Base-by-base conservation (phyloP, 1,139 yeast genomes). In the Torulaspora globosa region DNA sequence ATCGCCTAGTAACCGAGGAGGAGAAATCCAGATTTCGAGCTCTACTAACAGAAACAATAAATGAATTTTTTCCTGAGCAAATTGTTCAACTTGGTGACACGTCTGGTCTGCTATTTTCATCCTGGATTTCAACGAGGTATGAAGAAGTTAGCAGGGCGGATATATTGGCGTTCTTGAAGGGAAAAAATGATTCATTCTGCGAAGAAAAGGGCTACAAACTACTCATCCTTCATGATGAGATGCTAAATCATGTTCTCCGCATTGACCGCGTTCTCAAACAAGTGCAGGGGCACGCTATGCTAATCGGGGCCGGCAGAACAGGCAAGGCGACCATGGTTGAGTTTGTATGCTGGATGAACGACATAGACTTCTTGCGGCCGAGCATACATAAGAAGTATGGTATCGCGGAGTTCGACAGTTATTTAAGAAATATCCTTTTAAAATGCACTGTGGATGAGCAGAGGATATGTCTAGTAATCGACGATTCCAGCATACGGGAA, bases 271-370 rank as follows among this genome's bases (percentile, higher is more conserved):
- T 88, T 0, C 65, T 92, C 46, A 74, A 82, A 49, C 96, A 89
- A 59, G 82, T 84, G 0, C 97, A 89, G 57, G 97, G 97, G 0
- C 97, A 92, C 66, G 68, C 86, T 72, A 86, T 92, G 53, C 64
- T 92, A 40, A 85, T 87, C n/a, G 98, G 97, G 0, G 79, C 87
- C 1, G 76, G 88, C 49, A 79, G 95, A 1, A 79, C 90, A 56
- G 97, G 97, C 1, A 87, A 86, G 64, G 75, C 87, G 0, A 83
- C 94, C 0, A 60, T 89, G 37, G 73, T 87, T 0, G 77, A 81
- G 50, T 90, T 92, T 71, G 96, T 87, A 3, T 80, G 95, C 0
- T 92, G 97, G 97, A 78, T 89, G 70, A 85, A 86, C 61, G 97
- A 96, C 0, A 63, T 87, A 19, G 76, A 73, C 36, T 73, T 80